A percentile compares a stretch with the other conserved stretches of the same genome.
phyloP scores from a whole-genome alignment of 1,284 basidiomycete species.

The Trichosporon sp. region DNA sequence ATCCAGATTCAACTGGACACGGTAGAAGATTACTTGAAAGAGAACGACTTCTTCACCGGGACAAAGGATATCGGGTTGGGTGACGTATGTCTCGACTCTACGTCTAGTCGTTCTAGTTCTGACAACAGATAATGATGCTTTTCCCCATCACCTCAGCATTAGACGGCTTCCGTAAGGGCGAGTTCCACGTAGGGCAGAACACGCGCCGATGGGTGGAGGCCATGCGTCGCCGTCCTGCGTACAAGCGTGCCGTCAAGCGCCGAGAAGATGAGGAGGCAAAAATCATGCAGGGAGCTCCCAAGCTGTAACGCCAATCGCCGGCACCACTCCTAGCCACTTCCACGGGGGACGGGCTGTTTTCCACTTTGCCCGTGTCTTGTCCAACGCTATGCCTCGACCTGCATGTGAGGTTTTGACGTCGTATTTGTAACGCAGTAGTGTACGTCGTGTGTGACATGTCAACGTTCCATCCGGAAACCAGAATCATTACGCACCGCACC shows the following conservation, averaged over 20 bases:
- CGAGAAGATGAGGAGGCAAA: neutral
- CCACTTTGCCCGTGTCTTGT: too few species aligned
- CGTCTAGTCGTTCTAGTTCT: neutral
- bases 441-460: too few species aligned
- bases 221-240: neutral
- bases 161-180: neutral
- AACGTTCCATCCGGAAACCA: too few species aligned
- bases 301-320: neutral
- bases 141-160: neutral
- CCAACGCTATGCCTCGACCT: too few species aligned
- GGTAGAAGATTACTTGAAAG: neutral
- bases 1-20: neutral
- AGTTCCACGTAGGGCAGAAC: neutral
- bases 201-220: neutral
- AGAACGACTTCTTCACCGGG: neutral
- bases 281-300: neutral
- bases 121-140: neutral
- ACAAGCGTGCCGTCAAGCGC: neutral
- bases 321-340: too few species aligned
- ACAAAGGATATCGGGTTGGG: neutral
- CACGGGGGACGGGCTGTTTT: too few species aligned
- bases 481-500: too few species aligned
- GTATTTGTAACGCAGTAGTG: too few species aligned
- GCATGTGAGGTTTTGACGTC: too few species aligned
- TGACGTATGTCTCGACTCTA: neutral